Evolutionary conservation across 345 rosid genomes (phyloP), one percentile per base, ranked within the genome.

Genomic region (Arabidopsis suecica): DNA sequence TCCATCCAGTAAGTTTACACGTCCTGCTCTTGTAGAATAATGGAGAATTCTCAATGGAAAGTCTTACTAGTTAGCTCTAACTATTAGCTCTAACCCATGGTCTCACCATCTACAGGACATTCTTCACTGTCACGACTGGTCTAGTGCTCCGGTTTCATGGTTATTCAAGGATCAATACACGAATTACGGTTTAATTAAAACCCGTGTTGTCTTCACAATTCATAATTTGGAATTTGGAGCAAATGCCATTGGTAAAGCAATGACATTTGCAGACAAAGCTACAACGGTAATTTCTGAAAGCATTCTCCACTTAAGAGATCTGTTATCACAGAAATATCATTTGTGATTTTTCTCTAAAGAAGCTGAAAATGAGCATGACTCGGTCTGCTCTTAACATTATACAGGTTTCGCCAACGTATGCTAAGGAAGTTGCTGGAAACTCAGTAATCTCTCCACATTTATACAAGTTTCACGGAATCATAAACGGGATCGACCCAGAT

Each of bases 61-160:
- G 12, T 11, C 58, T 40, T 47, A 0, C 14, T 7, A 6, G n/a
- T 23, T 22, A 30, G 32, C 23, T 56, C 25, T 48, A 70, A 49
- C 32, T 37, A 34, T n/a, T n/a, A 9, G 45, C 22, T 38, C 68
- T 68, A 48, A 62, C 54, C 9, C 16, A 6, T 67, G 8, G 42
- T 54, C 60, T 72, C 75, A 51, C 50, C 32, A 30, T 76, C 71
- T 62, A 72, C 88, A 91, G 98, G 98, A 94, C 81, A 91, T 94
- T 74, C 87, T 93, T 78, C 98, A 93, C 71, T 93, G 96, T 75
- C 98, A 93, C 33, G 98, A 93, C 83, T 93, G 98, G 97, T 89
- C 98, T 10, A 89, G 90, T 75, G 97, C 97, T 68, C 94, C 97
- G 20, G 94, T 91, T 69, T 74, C 94, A 47, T 88, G 94, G 98